Evolutionary conservation across 495 filamentous ascomycete species (phyloP), one percentile per base, ranked within the genome.

Genomic region (Durotheca rogersii): DNA sequence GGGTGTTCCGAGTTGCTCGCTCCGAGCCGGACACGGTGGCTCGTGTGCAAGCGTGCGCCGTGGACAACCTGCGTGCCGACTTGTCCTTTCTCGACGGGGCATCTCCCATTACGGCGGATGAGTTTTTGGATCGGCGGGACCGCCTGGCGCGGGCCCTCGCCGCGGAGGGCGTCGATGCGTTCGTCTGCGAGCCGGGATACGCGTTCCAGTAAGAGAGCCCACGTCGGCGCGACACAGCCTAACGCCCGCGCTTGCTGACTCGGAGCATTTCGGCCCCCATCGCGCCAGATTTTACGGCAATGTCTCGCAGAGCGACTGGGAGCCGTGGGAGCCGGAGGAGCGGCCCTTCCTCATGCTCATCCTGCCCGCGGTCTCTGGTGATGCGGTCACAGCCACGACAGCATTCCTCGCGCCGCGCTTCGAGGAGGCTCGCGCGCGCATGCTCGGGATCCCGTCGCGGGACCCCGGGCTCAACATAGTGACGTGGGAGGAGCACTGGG

Each of bases 261-360:
- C n/a, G n/a, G n/a, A n/a, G n/a, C n/a, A n/a, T n/a, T n/a, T n/a
- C n/a, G n/a, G n/a, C n/a, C n/a, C n/a, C n/a, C n/a, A n/a, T n/a
- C n/a, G n/a, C n/a, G 14, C 4, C 16, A 65, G 62, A 20, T 81
- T 81, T 43, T 82, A 79, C 53, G 76, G 62, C 11, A 82, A 81
- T 40, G 64, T 76, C 33, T 73, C 72, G 19, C 79, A 82, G 58
- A 55, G 46, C 6, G 75, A 80, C 42, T 82, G 79, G 79, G 79
- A 82, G 50, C 68, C 71, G 1, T 80, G 76, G 79, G 78, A 81
- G 71, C 79, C 78, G 0, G 78, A 82, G 58, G 79, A 81, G 55
- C 63, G 77, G 3, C 78, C 79, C 0, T 80, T 82, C 37, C 48
- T 81, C 21, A 79, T 82, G 76, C 44, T 81, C 9, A 67, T 81